Base-by-base conservation (phyloP, 768 basidiomycete species). In the Austroboletus festivus region DNA sequence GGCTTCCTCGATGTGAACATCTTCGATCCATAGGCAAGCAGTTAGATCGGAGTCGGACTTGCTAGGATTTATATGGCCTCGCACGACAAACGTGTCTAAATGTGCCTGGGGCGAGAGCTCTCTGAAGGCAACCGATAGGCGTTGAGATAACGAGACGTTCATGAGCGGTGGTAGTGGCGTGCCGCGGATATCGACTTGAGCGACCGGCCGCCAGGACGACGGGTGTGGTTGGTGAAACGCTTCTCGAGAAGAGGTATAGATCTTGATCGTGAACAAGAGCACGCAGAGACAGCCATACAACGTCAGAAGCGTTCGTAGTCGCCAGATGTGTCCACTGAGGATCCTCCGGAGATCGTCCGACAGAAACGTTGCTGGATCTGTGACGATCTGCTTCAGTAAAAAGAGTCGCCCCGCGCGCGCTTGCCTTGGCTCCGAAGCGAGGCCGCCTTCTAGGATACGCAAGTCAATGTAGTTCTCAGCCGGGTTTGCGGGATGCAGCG, bases 21-120 rank as follows among this genome's bases (percentile, higher is more conserved):
- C 75, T 12, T 64, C 53, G 13, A 68, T 60, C 80, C 80, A 81
- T 16, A 79, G 58, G 58, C 80, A 82, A 31, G 79, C 80, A 0
- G 78, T 72, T 18, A 75, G 58, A 13, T 51, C 49, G 1, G 51
- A 56, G 12, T 26, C 28, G 28, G 28, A 28, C n/a, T n/a, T n/a
- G n/a, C n/a, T 5, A 11, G 34, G 1, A 13, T 39, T 16, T 13
- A 40, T 46, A 26, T 47, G 51, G 6, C 56, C 59, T 52, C 54
- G 62, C 18, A 73, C 48, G 13, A 72, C 52, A 43, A 70, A 74
- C 9, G 72, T 68, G 19, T 74, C 68, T 35, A 77, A 57, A 15
- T 59, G 62, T 5, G 54, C 53, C 24, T 50, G 57, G 5, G 55
- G 59, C 1, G 53, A 47, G 38, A 65, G 59, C n/a, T 58, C 60